Percentiles rank a stretch among this genome's conserved stretches.
Evolutionary conservation across 1,284 basidiomycete species (phyloP).

Genomic region (Boletus holoroseus): DNA sequence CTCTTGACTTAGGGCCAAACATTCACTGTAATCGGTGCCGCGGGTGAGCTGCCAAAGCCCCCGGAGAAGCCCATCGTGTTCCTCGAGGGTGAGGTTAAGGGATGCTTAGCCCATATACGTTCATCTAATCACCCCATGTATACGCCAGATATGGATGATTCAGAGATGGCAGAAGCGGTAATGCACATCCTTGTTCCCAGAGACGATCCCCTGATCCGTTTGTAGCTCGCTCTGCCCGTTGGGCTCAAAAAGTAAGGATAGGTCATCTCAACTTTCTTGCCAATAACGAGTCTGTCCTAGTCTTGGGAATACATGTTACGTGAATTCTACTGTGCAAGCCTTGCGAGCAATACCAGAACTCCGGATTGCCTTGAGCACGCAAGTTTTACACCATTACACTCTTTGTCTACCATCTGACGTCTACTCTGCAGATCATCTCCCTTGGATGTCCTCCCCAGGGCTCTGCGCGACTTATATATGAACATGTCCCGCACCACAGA

Average conservation of each 20-base stretch:
- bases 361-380: constrained; percentile 61
- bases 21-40: constrained; percentile 88
- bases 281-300: constrained; percentile 32
- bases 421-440: constrained; percentile 19
- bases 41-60: constrained; percentile 85
- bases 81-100: constrained; percentile 54
- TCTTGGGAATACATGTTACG: constrained; percentile 90
- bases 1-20: constrained; percentile 53
- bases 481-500: constrained; percentile 76
- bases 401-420: not conserved
- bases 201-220: constrained; percentile 5
- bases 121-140: constrained; percentile 13
- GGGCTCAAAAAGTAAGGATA: constrained; percentile 58
- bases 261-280: not conserved
- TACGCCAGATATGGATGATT: constrained; percentile 76
- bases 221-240: constrained; percentile 59
- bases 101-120: not conserved
- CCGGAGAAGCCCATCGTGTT: constrained; percentile 79
- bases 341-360: constrained; percentile 89
- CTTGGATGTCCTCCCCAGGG: constrained; percentile 41
- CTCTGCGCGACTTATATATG: constrained; percentile 70
- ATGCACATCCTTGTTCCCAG: constrained; percentile 24
- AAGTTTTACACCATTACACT: constrained; percentile 23
- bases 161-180: constrained; percentile 75
- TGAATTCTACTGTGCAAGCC: constrained; percentile 93